Evolutionary conservation across 1,284 basidiomycete genomes (phyloP).

Genomic region (Gomphus bonarii): DNA sequence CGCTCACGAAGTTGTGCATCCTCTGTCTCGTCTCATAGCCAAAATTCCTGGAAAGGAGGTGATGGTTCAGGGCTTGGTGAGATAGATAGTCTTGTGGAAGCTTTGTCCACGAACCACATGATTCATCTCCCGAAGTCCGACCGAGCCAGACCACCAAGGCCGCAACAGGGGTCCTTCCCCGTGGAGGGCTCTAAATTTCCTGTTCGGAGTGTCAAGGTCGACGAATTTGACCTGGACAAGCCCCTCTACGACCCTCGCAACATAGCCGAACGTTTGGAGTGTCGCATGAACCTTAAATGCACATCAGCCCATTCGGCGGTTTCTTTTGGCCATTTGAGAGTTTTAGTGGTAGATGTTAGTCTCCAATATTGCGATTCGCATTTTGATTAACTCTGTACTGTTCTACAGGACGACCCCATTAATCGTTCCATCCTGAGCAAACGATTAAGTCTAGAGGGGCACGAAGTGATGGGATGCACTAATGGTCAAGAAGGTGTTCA

Average conservation of each 20-base stretch:
- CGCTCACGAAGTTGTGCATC: conserved; percentile 13
- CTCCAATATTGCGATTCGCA: not conserved
- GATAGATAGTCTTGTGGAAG: conserved; percentile 61
- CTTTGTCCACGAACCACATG: conserved; percentile 38
- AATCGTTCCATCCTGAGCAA: conserved; percentile 69
- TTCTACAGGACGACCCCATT: conserved; percentile 58
- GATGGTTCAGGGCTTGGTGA: conserved; percentile 25
- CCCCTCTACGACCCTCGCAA: conserved; percentile 2
- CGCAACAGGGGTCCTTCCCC: conserved; percentile 22
- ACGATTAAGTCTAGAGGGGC: conserved; percentile 57
- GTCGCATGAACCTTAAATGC: not conserved
- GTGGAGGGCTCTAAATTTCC: conserved; percentile 27
- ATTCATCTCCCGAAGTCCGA: conserved; percentile 13
- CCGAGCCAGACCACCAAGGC: not conserved
- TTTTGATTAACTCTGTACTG: not conserved
- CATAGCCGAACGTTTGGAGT: conserved; percentile 11
- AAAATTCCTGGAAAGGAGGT: conserved; percentile 16
- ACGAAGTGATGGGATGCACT: conserved; percentile 54
- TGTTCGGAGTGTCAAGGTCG: conserved; percentile 32
- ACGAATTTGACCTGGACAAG: conserved; percentile 26
- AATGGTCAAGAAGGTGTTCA: conserved; percentile 76
- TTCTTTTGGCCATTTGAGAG: conserved; percentile 18
- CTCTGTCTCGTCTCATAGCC: not conserved
- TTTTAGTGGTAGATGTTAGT: conserved; percentile 66
- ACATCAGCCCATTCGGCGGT: not conserved